Evolutionary conservation across 495 filamentous ascomycete genomes (phyloP).

Genomic region (Penicillium cinerascens): DNA sequence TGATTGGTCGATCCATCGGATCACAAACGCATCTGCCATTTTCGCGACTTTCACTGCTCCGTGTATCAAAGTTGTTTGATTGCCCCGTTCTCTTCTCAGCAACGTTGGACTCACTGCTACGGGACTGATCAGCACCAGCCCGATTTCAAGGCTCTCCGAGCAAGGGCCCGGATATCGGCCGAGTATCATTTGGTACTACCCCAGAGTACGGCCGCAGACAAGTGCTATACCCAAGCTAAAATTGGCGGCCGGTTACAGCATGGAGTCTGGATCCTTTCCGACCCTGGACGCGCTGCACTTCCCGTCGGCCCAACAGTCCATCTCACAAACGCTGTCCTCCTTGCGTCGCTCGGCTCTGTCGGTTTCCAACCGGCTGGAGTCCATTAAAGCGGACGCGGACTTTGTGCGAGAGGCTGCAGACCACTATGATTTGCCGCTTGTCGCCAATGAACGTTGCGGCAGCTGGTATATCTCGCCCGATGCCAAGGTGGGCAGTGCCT

Average conservation of each 20-base stretch:
- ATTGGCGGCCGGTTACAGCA: background rate
- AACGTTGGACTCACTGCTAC: background rate
- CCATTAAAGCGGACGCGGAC: slow-evolving; percentile 62
- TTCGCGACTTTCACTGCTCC: slow-evolving; percentile 3
- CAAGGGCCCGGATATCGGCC: background rate
- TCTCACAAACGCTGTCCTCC: slow-evolving; percentile 46
- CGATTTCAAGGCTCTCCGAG: background rate
- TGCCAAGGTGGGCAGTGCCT: slow-evolving; percentile 65
- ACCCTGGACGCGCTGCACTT: slow-evolving; percentile 43
- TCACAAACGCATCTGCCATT: slow-evolving; percentile 12
- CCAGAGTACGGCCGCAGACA: slow-evolving; percentile 2
- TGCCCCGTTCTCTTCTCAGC: background rate
- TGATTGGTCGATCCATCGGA: slow-evolving; percentile 13
- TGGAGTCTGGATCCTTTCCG: slow-evolving; percentile 25
- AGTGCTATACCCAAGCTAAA: background rate
- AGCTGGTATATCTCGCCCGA: slow-evolving; percentile 86
- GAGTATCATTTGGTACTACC: slow-evolving; percentile 7
- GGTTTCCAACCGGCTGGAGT: slow-evolving; percentile 72
- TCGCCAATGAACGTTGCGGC: slow-evolving; percentile 91
- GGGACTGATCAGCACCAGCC: background rate
- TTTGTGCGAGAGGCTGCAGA: slow-evolving; percentile 59
- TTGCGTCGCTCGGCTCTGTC: slow-evolving; percentile 74
- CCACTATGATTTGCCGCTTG: slow-evolving; percentile 63
- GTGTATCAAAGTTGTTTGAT: background rate
- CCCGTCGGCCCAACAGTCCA: slow-evolving; percentile 37